phyloP scores from a whole-genome alignment of 805 yeast genomes.

The Schizosaccharomyces cryophilus region DNA sequence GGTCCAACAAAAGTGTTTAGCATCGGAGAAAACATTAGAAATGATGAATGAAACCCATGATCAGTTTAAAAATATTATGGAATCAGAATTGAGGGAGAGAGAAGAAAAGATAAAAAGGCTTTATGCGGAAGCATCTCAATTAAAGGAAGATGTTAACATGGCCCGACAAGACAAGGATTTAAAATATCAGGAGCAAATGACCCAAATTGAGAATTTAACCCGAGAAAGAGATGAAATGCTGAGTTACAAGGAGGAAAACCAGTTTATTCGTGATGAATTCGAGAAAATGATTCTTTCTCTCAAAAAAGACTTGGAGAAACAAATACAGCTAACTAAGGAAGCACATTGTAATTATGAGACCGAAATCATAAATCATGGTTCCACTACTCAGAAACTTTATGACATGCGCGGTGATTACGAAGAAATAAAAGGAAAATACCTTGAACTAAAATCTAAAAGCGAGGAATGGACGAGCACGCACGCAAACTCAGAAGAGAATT shows the following conservation, averaged over 20 bases:
- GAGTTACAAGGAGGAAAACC: constrained; percentile 9
- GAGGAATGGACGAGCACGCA: constrained; percentile 15
- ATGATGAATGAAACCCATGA: constrained; percentile 32
- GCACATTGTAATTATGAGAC: constrained; percentile 30
- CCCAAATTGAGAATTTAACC: constrained; percentile 8
- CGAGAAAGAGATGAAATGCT: constrained; percentile 5
- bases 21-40: constrained; percentile 41
- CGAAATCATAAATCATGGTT: constrained; percentile 31
- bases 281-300: not conserved
- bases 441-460: constrained; percentile 12
- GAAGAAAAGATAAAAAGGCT: not conserved
- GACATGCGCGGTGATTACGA: constrained; percentile 18
- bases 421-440: constrained; percentile 12
- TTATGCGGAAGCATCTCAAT: not conserved
- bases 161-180: constrained; percentile 8
- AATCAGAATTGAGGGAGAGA: constrained; percentile 4
- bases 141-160: constrained; percentile 8
- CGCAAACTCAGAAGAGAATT: constrained; percentile 19
- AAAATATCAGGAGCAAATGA: constrained; percentile 6
- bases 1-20: constrained; percentile 34
- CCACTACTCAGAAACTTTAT: constrained; percentile 21
- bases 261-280: constrained; percentile 11
- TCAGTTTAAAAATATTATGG: constrained; percentile 15
- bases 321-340: constrained; percentile 23
- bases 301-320: constrained; percentile 14